phyloP scores from a whole-genome alignment of 2,329 filamentous ascomycete species.

The Zymoseptoria brevis region DNA sequence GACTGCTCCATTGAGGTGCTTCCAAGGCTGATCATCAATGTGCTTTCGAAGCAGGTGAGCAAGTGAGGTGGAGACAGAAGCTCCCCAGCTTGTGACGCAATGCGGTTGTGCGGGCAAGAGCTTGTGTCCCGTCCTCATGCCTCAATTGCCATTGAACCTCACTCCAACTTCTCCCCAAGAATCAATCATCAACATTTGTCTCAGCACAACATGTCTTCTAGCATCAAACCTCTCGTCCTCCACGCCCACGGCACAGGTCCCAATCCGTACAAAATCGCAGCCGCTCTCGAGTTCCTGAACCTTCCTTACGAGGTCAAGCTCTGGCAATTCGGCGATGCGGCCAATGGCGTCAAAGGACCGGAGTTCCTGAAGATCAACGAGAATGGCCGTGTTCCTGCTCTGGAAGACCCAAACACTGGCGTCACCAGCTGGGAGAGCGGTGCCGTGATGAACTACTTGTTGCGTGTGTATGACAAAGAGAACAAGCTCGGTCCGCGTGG shows the following conservation, averaged over 20 bases:
- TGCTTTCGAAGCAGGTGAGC: background rate
- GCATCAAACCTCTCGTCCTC: slow-evolving; percentile 31
- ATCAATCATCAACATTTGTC: background rate
- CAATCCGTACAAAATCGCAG: slow-evolving; percentile 40
- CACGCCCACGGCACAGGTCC: slow-evolving; percentile 37
- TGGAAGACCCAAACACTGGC: slow-evolving; percentile 40
- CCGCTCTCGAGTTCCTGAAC: slow-evolving; percentile 34
- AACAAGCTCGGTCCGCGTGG: slow-evolving; percentile 32
- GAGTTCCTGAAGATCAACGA: slow-evolving; percentile 37
- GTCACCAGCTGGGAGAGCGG: slow-evolving; percentile 44
- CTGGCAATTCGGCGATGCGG: slow-evolving; percentile 36
- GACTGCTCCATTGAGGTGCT: too few relatives aligned
- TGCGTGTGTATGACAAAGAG: slow-evolving; percentile 37
- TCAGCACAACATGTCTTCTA: slow-evolving; percentile 15
- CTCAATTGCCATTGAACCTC: background rate
- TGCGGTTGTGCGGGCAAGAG: background rate
- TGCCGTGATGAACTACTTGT: slow-evolving; percentile 44
- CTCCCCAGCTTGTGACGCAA: background rate
- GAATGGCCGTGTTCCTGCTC: slow-evolving; percentile 37
- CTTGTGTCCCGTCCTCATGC: background rate
- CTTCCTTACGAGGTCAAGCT: slow-evolving; percentile 36
- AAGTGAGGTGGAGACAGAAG: background rate
- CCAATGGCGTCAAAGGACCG: slow-evolving; percentile 33
- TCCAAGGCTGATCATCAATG: background rate
- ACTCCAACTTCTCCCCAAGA: background rate